These are phyloP conservation scores for Pseudopithomyces chartarum DNA, from an alignment of 2,329 filamentous ascomycete genomes.

Conservation along the genomic window DNA sequence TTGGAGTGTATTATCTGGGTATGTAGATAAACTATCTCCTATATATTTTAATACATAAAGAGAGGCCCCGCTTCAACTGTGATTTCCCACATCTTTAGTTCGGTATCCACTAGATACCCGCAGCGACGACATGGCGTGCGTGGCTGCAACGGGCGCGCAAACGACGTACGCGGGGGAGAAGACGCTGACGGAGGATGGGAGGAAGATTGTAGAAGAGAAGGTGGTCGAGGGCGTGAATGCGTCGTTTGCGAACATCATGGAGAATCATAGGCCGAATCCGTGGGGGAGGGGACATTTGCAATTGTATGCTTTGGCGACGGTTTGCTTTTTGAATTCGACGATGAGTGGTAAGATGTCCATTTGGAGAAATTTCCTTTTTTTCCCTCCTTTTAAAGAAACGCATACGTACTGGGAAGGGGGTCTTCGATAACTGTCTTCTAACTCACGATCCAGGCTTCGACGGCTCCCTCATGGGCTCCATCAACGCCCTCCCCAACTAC, in stretches of 20 bases:
- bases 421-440: too few species aligned
- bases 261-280: conserved; percentile 26
- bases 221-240: conserved; percentile 22
- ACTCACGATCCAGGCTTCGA: conserved; percentile 52
- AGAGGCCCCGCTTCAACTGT: conserved; percentile 4
- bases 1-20: too few species aligned
- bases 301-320: conserved; percentile 37
- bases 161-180: conserved; percentile 18
- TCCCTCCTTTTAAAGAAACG: too few species aligned
- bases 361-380: not conserved
- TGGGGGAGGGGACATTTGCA: conserved; percentile 30
- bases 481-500: conserved; percentile 52
- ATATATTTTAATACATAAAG: too few species aligned
- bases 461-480: conserved; percentile 50
- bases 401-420: too few species aligned
- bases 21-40: too few species aligned
- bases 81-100: not conserved
- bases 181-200: conserved; percentile 21
- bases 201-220: conserved; percentile 20
- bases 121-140: conserved; percentile 3
- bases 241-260: conserved; percentile 25
- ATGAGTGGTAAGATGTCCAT: conserved; percentile 44
- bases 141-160: conserved; percentile 12
- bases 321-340: conserved; percentile 41
- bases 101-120: conserved; percentile 7